Conservation (phyloP, 129 eudicot genomes). For the Sambucus nigra region DNA sequence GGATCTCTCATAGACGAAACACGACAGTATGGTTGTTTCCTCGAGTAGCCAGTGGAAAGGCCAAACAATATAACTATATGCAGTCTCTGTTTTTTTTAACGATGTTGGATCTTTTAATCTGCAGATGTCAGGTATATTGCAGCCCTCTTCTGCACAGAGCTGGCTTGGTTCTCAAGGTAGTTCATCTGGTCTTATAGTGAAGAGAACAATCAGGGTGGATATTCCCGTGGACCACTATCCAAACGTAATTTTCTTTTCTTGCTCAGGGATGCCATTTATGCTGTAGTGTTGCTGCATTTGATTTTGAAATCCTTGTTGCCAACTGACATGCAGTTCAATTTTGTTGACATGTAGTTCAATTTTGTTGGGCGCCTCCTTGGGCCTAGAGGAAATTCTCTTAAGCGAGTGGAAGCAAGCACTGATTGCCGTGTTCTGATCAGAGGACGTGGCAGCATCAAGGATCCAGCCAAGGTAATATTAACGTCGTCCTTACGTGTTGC, state of each 20-base stretch:
- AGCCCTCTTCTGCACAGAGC: conserved; percentile 70
- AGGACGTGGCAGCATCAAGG: conserved; percentile 99
- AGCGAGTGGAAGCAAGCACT: conserved; percentile 93
- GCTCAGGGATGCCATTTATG: not conserved
- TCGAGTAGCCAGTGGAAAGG: conserved; percentile 12
- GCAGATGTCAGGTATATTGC: conserved; percentile 84
- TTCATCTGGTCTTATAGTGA: conserved; percentile 84
- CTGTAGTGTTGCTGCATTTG: not conserved
- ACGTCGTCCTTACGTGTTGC: not conserved
- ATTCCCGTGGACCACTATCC: conserved; percentile 87
- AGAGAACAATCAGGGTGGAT: conserved; percentile 88
- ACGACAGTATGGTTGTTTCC: conserved; percentile 10
- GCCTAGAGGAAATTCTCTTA: conserved; percentile 94
- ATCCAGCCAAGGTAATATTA: conserved; percentile 75
- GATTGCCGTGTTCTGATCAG: conserved; percentile 95
- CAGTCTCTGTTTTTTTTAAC: conserved; percentile 3
- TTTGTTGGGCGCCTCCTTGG: conserved; percentile 99
- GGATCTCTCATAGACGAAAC: conserved; percentile 1
- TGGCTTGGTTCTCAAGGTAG: conserved; percentile 96
- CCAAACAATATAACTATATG: conserved; percentile 1
- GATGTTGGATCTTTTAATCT: conserved; percentile 19
- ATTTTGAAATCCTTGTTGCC: conserved; percentile 9
- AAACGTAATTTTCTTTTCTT: conserved; percentile 33
- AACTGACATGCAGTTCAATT: conserved; percentile 53
- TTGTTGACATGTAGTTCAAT: conserved; percentile 81